Percentiles rank a stretch among this genome's conserved stretches.
Evolutionary conservation across 2,329 filamentous ascomycete genomes (phyloP).

Genomic region (Periconia digitata): DNA sequence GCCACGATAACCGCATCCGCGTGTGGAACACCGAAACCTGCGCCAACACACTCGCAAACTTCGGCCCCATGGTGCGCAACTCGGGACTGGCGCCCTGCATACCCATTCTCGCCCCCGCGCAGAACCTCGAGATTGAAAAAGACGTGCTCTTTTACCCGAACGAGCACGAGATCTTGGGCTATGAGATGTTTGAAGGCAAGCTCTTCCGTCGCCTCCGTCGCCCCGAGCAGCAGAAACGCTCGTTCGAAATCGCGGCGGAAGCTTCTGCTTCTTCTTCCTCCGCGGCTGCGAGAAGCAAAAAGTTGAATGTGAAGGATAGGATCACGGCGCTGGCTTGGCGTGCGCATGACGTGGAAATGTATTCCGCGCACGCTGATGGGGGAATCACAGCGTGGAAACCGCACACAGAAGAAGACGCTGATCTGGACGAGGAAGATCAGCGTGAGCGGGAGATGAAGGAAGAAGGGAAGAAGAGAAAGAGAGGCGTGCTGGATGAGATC

Average conservation of each 20-base stretch:
- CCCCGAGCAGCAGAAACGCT: constrained; percentile 46
- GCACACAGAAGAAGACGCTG: constrained; percentile 52
- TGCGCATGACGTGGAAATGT: constrained; percentile 70
- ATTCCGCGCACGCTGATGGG: constrained; percentile 82
- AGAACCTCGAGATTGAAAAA: constrained; percentile 57
- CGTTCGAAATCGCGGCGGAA: constrained; percentile 1
- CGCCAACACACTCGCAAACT: constrained; percentile 84
- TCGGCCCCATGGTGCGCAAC: constrained; percentile 81
- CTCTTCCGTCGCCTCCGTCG: constrained; percentile 71
- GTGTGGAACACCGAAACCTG: constrained; percentile 84
- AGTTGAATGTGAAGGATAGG: constrained; percentile 43
- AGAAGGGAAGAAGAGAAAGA: constrained; percentile 61
- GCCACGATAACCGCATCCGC: constrained; percentile 80
- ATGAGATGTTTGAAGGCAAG: constrained; percentile 76
- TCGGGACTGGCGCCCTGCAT: constrained; percentile 45
- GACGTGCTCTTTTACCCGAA: constrained; percentile 82
- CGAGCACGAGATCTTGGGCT: constrained; percentile 70
- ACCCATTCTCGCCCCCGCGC: constrained; percentile 60
- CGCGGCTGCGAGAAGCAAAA: constrained; percentile 29
- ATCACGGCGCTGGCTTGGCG: constrained; percentile 78
- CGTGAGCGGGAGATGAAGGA: constrained; percentile 37
- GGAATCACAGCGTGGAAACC: constrained; percentile 80
- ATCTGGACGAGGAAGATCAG: constrained; percentile 47
- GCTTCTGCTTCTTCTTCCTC: too few species aligned
- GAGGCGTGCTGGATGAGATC: constrained; percentile 77